phyloP scores from a whole-genome alignment of 2,329 filamentous ascomycete species.

The Diaporthe batatas region DNA sequence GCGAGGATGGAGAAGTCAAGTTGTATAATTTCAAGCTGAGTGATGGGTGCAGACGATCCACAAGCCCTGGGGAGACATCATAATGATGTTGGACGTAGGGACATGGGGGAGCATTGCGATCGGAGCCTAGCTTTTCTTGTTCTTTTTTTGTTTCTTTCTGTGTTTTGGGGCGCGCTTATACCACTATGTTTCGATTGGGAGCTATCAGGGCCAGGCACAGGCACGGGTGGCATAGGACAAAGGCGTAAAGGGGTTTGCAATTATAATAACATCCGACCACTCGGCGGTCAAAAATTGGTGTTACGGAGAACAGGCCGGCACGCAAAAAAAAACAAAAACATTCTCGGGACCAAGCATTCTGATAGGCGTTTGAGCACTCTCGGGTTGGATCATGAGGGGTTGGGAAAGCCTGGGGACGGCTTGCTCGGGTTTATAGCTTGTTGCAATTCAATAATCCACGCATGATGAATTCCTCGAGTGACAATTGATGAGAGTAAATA shows the following conservation, averaged over 20 bases:
- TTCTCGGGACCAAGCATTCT: conserved; percentile 10
- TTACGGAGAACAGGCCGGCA: conserved; percentile 26
- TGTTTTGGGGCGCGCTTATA: conserved; percentile 28
- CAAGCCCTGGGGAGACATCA: conserved; percentile 35
- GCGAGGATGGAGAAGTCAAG: conserved; percentile 92
- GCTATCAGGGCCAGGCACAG: not conserved
- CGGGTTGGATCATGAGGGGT: no score
- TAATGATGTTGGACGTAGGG: not conserved
- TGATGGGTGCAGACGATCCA: conserved; percentile 42
- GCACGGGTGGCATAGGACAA: conserved; percentile 9
- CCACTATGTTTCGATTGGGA: conserved; percentile 31
- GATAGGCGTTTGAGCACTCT: conserved; percentile 8
- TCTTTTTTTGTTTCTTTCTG: no score
- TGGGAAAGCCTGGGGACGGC: no score
- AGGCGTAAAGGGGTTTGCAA: conserved; percentile 17
- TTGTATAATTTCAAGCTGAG: conserved; percentile 79
- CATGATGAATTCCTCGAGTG: not conserved
- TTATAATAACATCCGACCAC: not conserved
- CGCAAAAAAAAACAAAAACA: not conserved
- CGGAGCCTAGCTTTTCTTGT: not conserved
- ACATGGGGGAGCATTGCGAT: not conserved
- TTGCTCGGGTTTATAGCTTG: not conserved
- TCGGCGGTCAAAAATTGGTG: conserved; percentile 7
- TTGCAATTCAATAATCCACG: not conserved
- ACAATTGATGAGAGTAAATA: not conserved